A percentile compares a stretch with the other conserved stretches of the same genome.
Evolutionary conservation across 768 basidiomycete species (phyloP).

Genomic region (Russula dissimulans): DNA sequence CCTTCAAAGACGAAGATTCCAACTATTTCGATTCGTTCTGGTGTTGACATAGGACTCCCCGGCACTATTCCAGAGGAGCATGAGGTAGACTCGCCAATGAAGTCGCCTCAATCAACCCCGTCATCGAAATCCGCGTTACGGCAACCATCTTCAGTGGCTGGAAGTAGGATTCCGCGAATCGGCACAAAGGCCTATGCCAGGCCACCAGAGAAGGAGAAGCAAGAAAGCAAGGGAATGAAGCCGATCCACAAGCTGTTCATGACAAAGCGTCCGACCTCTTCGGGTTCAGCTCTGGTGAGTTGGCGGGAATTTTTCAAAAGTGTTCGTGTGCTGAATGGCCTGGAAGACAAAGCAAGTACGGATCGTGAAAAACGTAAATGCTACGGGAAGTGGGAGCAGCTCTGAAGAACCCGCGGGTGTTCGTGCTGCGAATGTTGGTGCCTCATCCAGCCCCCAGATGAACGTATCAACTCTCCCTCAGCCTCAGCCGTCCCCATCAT

Average conservation of each 20-base stretch:
- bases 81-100: not conserved
- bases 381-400: slow-evolving; percentile 8
- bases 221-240: slow-evolving; percentile 9
- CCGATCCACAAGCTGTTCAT: slow-evolving; percentile 2
- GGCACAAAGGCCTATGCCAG: slow-evolving; percentile 28
- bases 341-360: slow-evolving; percentile 16
- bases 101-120: not conserved
- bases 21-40: slow-evolving; percentile 9
- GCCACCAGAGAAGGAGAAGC: slow-evolving; percentile 14
- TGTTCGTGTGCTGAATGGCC: not conserved
- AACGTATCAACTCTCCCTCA: not conserved
- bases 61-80: slow-evolving; percentile 15
- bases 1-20: slow-evolving; percentile 5
- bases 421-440: not conserved
- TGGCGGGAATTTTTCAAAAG: not conserved
- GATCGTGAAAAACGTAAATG: slow-evolving; percentile 4
- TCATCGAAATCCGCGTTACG: slow-evolving; percentile 20
- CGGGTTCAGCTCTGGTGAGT: slow-evolving; percentile 4
- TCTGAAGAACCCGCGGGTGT: slow-evolving; percentile 4
- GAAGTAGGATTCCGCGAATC: slow-evolving; percentile 29
- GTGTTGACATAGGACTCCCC: slow-evolving; percentile 3
- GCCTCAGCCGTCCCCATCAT: slow-evolving; percentile 10
- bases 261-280: not conserved
- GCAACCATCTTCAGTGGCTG: slow-evolving; percentile 24
- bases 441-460: slow-evolving; percentile 1